Evolutionary conservation across 441 rosid species (phyloP).

Genomic region (Euphorbia corollata): DNA sequence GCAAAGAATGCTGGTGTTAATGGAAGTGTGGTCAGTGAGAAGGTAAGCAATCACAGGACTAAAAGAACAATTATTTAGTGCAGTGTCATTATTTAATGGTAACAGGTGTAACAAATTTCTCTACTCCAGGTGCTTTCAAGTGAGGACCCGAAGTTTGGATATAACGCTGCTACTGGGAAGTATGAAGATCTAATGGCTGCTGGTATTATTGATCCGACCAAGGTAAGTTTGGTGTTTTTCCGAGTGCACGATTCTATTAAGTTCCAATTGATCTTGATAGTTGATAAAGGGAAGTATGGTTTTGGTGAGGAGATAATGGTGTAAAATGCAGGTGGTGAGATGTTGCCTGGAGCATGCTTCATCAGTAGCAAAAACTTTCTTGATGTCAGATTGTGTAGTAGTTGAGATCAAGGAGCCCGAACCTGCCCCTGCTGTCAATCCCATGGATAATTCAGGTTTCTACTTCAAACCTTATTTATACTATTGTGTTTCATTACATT

Average conservation of each 20-base stretch:
- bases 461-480: neutral
- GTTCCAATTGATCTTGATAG: neutral
- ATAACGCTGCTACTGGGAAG: constrained; percentile 86
- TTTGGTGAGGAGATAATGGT: too few relatives aligned
- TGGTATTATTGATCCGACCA: constrained; percentile 91
- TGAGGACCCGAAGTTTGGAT: constrained; percentile 57
- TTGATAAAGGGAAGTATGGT: neutral
- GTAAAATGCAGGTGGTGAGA: constrained; percentile 64
- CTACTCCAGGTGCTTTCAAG: constrained; percentile 55
- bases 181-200: constrained; percentile 97
- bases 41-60: constrained; percentile 30
- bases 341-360: constrained; percentile 94
- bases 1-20: constrained; percentile 95
- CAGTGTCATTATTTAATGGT: too few relatives aligned
- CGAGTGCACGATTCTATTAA: too few relatives aligned
- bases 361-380: constrained; percentile 80
- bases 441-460: constrained; percentile 89
- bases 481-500: too few relatives aligned
- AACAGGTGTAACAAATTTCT: too few relatives aligned
- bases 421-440: constrained; percentile 54
- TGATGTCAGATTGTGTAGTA: constrained; percentile 89
- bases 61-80: too few relatives aligned
- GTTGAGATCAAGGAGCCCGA: constrained; percentile 87
- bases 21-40: constrained; percentile 84
- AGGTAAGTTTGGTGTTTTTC: constrained; percentile 35